Base-by-base conservation (phyloP, 495 filamentous ascomycete genomes). In the Sordaria brevicollis region DNA sequence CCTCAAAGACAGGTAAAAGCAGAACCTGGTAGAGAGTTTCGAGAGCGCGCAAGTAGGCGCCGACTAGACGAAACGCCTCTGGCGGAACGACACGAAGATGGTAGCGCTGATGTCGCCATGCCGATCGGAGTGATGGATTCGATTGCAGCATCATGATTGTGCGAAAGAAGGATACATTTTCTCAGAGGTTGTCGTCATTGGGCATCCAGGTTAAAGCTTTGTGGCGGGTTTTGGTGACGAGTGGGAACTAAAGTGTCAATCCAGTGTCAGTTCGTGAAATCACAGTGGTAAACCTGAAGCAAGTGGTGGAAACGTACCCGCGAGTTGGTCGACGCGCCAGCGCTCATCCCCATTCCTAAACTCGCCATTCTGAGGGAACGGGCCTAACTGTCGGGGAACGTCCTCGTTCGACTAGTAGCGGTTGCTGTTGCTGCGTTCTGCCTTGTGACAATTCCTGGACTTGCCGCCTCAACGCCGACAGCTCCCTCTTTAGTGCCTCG, bases 21-120 rank as follows among this genome's bases (percentile, higher is more conserved):
- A 88, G 70, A 11, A 91, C 83, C 17, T 88, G 81, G 71, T 88
- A 85, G 35, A 86, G 70, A 13, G 81, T 78, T 67, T 88, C 86
- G 11, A 81, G 78, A 0, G 85, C 85, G 36, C 78, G 70, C 39
- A 88, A 79, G 66, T 89, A 89, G 11, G 75, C 77, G 67, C 84
- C 79, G 13, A 87, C 79, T 1, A 89, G 81, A 17, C 79, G 79
- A 67, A 83, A 81, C 15, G 85, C 82, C 2, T 57, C 25, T 57
- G 49, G 21, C 49, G 49, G 49, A 29, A 57, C 10, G 49, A 31
- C 49, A 57, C 15, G 49, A 25, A 13, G 49, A 57, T 21, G 21
- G 2, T 3, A 25, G 11, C 0, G 25, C 21, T 25, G 49, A 57
- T 11, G 21, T 57, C 25, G 49, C 49, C 15, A 57, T 15, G 49